Percentiles rank a stretch among this genome's conserved stretches.
These are phyloP conservation scores for Vigna mungo DNA, from an alignment of 306 rosid species.

Conservation along the genomic window DNA sequence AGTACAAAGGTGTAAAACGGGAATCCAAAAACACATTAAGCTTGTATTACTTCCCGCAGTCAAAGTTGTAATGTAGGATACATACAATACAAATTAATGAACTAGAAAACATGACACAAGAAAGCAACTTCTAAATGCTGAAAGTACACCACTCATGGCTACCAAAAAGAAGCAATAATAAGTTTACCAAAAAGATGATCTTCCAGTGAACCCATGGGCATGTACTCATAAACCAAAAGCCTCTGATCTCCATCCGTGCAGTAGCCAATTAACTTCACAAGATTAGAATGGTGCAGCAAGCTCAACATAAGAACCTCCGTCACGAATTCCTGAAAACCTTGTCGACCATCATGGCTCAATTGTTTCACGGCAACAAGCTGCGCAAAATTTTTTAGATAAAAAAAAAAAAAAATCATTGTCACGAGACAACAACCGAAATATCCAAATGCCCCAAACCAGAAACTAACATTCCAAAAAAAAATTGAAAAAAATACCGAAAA, in stretches of 20 bases:
- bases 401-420: background rate
- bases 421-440: background rate
- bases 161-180: constrained; percentile 9
- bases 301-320: constrained; percentile 97
- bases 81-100: background rate
- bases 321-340: constrained; percentile 93
- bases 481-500: background rate
- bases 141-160: background rate
- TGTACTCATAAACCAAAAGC: constrained; percentile 85
- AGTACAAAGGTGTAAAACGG: background rate
- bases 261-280: constrained; percentile 89
- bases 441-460: background rate
- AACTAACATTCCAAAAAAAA: background rate
- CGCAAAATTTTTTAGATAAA: background rate
- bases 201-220: constrained; percentile 87
- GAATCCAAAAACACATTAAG: background rate
- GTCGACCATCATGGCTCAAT: constrained; percentile 80
- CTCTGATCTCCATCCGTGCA: constrained; percentile 98
- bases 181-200: constrained; percentile 80
- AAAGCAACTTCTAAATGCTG: background rate
- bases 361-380: constrained; percentile 94
- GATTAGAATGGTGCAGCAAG: constrained; percentile 85
- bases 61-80: constrained; percentile 13
- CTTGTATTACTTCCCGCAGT: background rate
- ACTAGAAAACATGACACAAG: background rate